These are phyloP conservation scores for Chiua virens DNA, from an alignment of 768 basidiomycete species.

Conservation along the genomic window DNA sequence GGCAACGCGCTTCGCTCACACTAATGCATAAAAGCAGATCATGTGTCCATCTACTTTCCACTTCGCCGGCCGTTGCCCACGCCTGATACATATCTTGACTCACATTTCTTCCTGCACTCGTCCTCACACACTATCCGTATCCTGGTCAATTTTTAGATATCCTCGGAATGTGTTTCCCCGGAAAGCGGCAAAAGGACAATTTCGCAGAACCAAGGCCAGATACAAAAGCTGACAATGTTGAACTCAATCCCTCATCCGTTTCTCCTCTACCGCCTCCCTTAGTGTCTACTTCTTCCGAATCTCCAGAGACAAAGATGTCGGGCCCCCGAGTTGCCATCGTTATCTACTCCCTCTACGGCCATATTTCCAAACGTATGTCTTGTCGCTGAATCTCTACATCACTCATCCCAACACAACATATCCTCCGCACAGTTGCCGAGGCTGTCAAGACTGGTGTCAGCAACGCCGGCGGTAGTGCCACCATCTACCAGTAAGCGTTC, in stretches of 20 bases:
- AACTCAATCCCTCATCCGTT: constrained; percentile 4
- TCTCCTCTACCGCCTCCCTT: constrained; percentile 1
- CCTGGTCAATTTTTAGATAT: neutral
- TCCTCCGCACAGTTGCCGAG: constrained; percentile 28
- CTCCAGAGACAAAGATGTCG: constrained; percentile 9
- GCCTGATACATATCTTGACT: constrained; percentile 13
- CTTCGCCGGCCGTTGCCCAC: constrained; percentile 24
- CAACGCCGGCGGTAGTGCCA: constrained; percentile 41
- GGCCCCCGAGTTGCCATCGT: constrained; percentile 44
- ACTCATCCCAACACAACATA: neutral
- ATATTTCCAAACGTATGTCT: constrained; percentile 44
- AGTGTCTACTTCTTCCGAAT: neutral
- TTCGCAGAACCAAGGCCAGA: constrained; percentile 29
- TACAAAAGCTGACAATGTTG: constrained; percentile 10
- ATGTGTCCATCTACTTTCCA: constrained; percentile 7
- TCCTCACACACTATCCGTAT: constrained; percentile 7
- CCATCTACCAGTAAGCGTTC: constrained; percentile 46
- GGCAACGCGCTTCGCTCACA: neutral
- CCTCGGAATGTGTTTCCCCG: constrained; percentile 39
- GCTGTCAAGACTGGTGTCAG: constrained; percentile 41
- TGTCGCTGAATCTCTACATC: neutral
- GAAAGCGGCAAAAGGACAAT: constrained; percentile 36
- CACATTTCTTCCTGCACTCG: neutral
- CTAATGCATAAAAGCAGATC: constrained; percentile 13
- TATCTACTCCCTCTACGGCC: constrained; percentile 53